A percentile compares a stretch with the other conserved stretches of the same genome.
Conservation (phyloP, 1,139 yeast species). For the Geotrichum armillariae region DNA sequence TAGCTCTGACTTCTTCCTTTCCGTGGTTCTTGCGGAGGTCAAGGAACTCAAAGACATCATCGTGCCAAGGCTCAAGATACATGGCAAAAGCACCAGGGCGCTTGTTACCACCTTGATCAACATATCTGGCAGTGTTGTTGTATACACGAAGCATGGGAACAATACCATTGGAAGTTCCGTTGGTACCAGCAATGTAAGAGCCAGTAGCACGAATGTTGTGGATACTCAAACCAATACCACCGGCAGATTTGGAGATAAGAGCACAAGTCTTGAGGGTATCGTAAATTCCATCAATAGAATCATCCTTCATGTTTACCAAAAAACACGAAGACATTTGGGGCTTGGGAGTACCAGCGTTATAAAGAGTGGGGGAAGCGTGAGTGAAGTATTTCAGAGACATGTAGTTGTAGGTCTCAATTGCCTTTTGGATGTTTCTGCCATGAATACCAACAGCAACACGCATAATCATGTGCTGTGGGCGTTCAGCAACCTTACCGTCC, state of each 20-base stretch:
- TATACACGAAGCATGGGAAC: slow-evolving; percentile 89
- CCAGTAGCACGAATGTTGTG: slow-evolving; percentile 86
- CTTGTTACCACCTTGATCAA: slow-evolving; percentile 93
- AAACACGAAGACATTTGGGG: slow-evolving; percentile 91
- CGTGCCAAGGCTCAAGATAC: slow-evolving; percentile 91
- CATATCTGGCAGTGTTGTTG: slow-evolving; percentile 90
- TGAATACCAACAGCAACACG: slow-evolving; percentile 90
- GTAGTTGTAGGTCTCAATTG: slow-evolving; percentile 75
- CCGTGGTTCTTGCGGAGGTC: slow-evolving; percentile 90
- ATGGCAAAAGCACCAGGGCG: slow-evolving; percentile 93
- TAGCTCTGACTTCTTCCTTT: slow-evolving; percentile 85
- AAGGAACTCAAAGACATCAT: slow-evolving; percentile 78
- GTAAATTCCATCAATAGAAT: slow-evolving; percentile 87
- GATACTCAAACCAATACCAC: slow-evolving; percentile 85
- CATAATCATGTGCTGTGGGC: slow-evolving; percentile 89
- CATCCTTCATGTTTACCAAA: slow-evolving; percentile 85
- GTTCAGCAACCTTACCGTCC: slow-evolving; percentile 75
- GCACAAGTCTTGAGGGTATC: slow-evolving; percentile 87
- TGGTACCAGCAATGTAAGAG: slow-evolving; percentile 83
- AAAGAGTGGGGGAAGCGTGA: slow-evolving; percentile 87
- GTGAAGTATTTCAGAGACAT: slow-evolving; percentile 86
- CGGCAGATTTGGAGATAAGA: slow-evolving; percentile 83
- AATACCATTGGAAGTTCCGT: slow-evolving; percentile 85
- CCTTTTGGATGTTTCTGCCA: slow-evolving; percentile 68
- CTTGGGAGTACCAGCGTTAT: slow-evolving; percentile 86